Evolutionary conservation across 148 eudicot genomes (phyloP).

Genomic region (Vaccinium vitisidaea): DNA sequence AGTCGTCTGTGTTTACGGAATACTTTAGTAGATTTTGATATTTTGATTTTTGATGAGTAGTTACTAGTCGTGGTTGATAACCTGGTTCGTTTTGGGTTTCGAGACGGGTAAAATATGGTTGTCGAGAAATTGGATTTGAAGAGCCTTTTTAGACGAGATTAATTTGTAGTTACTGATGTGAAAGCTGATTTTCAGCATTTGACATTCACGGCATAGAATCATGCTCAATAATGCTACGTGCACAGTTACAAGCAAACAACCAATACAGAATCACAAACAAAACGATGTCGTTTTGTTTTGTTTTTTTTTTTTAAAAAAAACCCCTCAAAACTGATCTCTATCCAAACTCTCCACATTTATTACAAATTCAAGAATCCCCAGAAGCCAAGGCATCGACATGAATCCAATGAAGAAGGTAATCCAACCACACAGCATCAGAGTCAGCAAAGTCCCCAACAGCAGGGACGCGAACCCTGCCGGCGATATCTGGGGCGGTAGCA

Average conservation of each 20-base stretch:
- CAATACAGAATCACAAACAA: too few species aligned
- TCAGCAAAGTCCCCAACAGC: constrained; percentile 71
- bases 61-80: not conserved
- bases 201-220: too few species aligned
- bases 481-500: constrained; percentile 46
- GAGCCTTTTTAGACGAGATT: not conserved
- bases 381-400: constrained; percentile 88
- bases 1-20: too few species aligned
- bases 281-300: too few species aligned
- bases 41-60: not conserved
- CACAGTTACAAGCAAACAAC: too few species aligned
- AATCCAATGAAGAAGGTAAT: constrained; percentile 90
- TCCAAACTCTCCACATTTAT: too few species aligned
- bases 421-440: constrained; percentile 95
- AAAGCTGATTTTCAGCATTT: not conserved
- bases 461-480: constrained; percentile 89
- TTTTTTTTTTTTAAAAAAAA: too few species aligned
- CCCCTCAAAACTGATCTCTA: too few species aligned
- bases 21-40: not conserved
- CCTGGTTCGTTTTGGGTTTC: too few species aligned
- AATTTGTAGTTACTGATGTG: not conserved
- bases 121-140: too few species aligned
- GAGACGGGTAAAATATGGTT: too few species aligned
- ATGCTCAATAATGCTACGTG: too few species aligned
- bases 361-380: constrained; percentile 8